These are phyloP conservation scores for Alloteropsis angusta DNA, from an alignment of 202 grass and related monocot species.

Conservation along the genomic window DNA sequence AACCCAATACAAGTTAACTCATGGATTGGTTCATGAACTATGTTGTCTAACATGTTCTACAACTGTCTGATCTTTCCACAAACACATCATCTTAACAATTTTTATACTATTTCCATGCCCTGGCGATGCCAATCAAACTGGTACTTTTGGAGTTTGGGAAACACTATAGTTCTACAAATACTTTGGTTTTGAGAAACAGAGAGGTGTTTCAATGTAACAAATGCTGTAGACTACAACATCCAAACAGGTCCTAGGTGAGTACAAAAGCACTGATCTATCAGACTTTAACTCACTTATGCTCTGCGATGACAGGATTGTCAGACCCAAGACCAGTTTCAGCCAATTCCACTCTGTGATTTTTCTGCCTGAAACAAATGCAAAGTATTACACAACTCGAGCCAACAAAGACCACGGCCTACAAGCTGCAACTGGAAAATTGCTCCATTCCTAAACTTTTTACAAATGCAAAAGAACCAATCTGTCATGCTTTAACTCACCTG, in stretches of 20 bases:
- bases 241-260: neutral
- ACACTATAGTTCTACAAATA: neutral
- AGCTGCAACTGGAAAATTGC: neutral
- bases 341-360: constrained; percentile 24
- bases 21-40: neutral
- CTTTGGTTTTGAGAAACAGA: neutral
- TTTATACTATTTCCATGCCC: neutral
- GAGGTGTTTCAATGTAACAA: neutral
- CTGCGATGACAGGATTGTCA: neutral
- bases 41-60: neutral
- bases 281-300: constrained; percentile 8
- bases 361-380: constrained; percentile 30
- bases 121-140: neutral
- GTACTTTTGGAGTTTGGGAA: neutral
- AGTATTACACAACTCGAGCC: neutral
- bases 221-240: neutral
- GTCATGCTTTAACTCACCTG: neutral
- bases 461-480: neutral
- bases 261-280: neutral
- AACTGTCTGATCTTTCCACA: neutral
- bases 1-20: neutral
- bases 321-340: neutral
- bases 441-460: neutral
- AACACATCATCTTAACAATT: neutral
- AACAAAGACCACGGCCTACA: neutral